Base-by-base conservation (phyloP, 768 basidiomycete species). In the Auricularia auricula-judae region DNA sequence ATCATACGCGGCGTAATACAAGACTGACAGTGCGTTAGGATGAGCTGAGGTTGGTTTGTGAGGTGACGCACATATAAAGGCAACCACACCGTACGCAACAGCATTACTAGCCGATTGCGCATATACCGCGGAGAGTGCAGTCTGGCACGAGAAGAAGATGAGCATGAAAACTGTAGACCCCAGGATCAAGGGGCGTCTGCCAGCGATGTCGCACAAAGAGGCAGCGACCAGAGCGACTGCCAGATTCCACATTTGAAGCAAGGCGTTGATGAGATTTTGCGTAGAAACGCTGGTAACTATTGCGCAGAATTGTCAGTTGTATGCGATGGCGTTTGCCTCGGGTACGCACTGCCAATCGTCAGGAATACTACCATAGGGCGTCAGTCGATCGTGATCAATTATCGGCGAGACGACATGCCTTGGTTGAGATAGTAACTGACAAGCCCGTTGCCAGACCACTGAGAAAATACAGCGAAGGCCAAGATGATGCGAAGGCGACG, bases 231-330 rank as follows among this genome's bases (percentile, higher is more conserved):
- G 67, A 0, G 86, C 85, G 79, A 85, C 86, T 65, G 71, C 71
- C 69, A 92, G 76, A 75, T 91, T 93, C 86, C 87, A 91, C 68
- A 89, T 86, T 73, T 88, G 88, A 44, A 93, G 82, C 72, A 91
- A 86, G 74, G 86, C 90, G 74, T 92, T 92, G 78, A 93, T 89
- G 73, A 91, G 83, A 61, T 89, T 84, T 78, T 92, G 81, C 3
- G 67, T 68, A 36, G 62, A 58, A 10, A 70, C 63, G 62, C 63
- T 64, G 11, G 70, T 74, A 66, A 76, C 72, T 42, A 14, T 14
- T 7, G 39, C 8, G 12, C 8, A 42, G 39, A 42, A 14, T 29
- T 42, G 39, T 42, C 39, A 42, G 12, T 7, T 42, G 39, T 4
- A 14, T 14, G 2, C 12, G 7, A 7, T 42, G 39, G 39, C 39